A percentile compares a stretch with the other conserved stretches of the same genome.
These are phyloP conservation scores for Penicillium fimorum DNA, from an alignment of 495 filamentous ascomycete species.

Conservation along the genomic window DNA sequence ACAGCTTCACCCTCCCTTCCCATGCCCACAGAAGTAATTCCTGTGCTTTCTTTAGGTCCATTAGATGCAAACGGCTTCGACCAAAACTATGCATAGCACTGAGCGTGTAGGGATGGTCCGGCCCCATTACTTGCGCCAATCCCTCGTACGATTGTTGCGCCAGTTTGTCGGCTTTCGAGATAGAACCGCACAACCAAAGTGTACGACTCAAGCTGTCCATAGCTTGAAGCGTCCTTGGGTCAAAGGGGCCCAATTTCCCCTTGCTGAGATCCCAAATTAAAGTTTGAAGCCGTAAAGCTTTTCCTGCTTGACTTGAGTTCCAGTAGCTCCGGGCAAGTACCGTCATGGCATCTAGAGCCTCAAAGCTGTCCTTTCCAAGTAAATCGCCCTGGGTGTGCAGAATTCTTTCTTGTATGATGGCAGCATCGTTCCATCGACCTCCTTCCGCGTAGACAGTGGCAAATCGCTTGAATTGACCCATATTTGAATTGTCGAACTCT, in stretches of 20 bases:
- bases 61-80: constrained; percentile 3
- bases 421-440: constrained; percentile 7
- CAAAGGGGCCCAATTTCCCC: constrained; percentile 4
- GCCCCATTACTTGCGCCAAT: constrained; percentile 2
- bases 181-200: constrained; percentile 6
- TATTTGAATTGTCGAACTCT: constrained; percentile 1
- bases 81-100: constrained; percentile 10
- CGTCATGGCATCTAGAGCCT: constrained; percentile 4
- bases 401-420: constrained; percentile 4
- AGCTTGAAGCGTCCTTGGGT: constrained; percentile 6
- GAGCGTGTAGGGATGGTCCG: constrained; percentile 6
- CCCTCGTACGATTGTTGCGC: constrained; percentile 7
- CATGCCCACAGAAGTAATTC: constrained; percentile 7
- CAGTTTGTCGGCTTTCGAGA: not conserved
- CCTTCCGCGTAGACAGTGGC: constrained; percentile 7
- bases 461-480: constrained; percentile 7
- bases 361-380: constrained; percentile 5
- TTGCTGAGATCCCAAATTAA: constrained; percentile 1
- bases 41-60: constrained; percentile 6
- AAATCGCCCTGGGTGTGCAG: not conserved
- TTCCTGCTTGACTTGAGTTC: constrained; percentile 5
- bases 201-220: constrained; percentile 7
- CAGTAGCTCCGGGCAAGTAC: constrained; percentile 6
- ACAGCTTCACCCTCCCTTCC: constrained; percentile 6
- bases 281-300: constrained; percentile 6